Evolutionary conservation across 148 eudicot species (phyloP), one percentile per base, ranked within the genome.

Genomic region (Chenopodium album): DNA sequence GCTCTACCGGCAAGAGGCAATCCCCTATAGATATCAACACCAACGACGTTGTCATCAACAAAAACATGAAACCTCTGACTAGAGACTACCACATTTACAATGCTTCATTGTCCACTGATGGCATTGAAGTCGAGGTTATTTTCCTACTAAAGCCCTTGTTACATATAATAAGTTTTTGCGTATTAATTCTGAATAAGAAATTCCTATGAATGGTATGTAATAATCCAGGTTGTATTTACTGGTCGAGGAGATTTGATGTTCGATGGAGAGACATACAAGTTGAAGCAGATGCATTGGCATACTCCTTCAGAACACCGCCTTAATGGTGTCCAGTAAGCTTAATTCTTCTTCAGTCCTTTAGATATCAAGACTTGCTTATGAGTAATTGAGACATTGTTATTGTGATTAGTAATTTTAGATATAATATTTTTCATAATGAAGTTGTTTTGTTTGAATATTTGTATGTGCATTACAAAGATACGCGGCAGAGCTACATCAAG

Each of bases 281-380:
- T 95, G 77, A 48, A 78, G 44, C 92, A 89, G 83, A 85, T 94
- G 90, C 98, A 94, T 63, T 90, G 94, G 94, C 99, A 94, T 78
- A 37, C 97, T 78, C 99, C 99, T 67, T 92, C 99, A 0, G 99
- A 95, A 81, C 99, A 95, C 82, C 88, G 46, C 29, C 77, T 95
- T 16, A 75, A 94, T 54, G 94, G 97, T 1, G 77, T 80, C 77
- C 86, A 41, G 98, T 95, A 92, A 85, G 84, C 68, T 5, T 0
- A 44, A 59, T 64, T 23, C 44, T 31, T 17, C 62, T 17, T 56
- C 20, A 56, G 7, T 56, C 62, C 62, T 56, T 19, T 17, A 56
- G 22, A 56, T 56, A 17, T 14, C 20, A 56, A 56, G 22, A 56
- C 62, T 56, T 12, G 17, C 3, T 56, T 16, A 56, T 17, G 62